Base-by-base conservation (phyloP, 1,139 yeast genomes). In the Candida sanyaensis region DNA sequence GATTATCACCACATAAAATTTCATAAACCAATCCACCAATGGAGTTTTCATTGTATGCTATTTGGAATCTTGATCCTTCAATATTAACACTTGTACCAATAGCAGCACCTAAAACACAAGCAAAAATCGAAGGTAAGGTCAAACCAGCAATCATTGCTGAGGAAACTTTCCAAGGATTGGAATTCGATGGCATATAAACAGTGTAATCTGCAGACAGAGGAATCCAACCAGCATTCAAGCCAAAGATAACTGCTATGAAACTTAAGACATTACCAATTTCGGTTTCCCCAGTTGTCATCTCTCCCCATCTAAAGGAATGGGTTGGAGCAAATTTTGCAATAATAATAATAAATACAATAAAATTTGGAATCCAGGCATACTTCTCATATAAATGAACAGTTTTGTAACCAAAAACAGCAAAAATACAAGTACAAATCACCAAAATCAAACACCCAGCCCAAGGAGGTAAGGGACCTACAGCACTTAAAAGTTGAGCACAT, bases 241-340 rank as follows among this genome's bases (percentile, higher is more conserved):
- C 71, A 47, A 66, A 66, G 26, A 66, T 53, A n/a, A 61, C 50
- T 4, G 65, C 57, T 30, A 63, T 60, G 48, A 54, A 67, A 21
- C 64, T 55, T 34, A 67, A 55, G 3, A 65, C 68, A 40, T 61
- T 63, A 10, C 71, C 71, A 2, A 68, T 67, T 51, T 75, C 80
- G n/a, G 62, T 55, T 6, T 62, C 59, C 10, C 81, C 80, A 6
- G 68, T 54, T 5, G 60, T 68, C 72, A 73, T 61, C n/a, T 63
- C 56, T 6, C 65, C 68, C 54, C 61, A 57, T 3, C 56, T 56
- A 52, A 66, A 66, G 21, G 56, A 59, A 30, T 52, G 54, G 8
- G 65, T 52, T 50, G 52, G 64, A 13, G 63, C 44, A 45, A 66
- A 55, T 42, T 67, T 56, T 4, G 62, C 70, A 43, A 63, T 63